Base-by-base conservation (phyloP, 2,329 filamentous ascomycete species). In the Epichloe gansuensis region DNA sequence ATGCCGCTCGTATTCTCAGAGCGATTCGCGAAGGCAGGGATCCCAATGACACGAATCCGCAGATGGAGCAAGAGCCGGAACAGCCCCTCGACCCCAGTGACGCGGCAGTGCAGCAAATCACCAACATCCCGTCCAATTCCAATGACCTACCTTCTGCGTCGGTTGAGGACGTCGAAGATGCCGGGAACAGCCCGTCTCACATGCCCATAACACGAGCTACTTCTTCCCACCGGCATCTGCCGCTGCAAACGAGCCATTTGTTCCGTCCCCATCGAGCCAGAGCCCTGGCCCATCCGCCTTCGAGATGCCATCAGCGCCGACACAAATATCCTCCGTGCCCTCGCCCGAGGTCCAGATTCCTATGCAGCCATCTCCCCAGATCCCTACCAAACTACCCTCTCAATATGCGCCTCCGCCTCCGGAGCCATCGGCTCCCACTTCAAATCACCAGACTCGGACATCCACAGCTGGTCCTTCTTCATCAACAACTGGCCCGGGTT, bases 11-110 rank as follows among this genome's bases (percentile, higher is more conserved):
- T 54, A 98, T 98, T 63, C 76, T 87, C 15, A 95, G 88, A 69
- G 93, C 93, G 11, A 79, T 96, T 62, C 93, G 91, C 63, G 87
- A 91, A 42, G 90, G 90, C 51, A 85, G 88, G 58, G 91, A 98
- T 63, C 93, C 93, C 3, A 98, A 98, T 68, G 82, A 85, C 52
- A 86, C 88, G 7, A 97, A 97, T 63, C 91, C 91, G 0, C 81
- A 80, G 53, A 4, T 75, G 83, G 50, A 50, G 8, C 58, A 58
- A 23, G 56, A 56, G 31, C 53, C 72, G 8, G 69, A 72, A 35
- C 71, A 73, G 44, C 62, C 69, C 2, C 68, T 85, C n/a, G 81
- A 83, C 59, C 76, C 79, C 1, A 75, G 77, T 51, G 84, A 88
- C 56, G 78, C 82, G 2, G 83, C 86, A 49, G 79, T 86, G 2